Conservation (phyloP, 345 rosid genomes). For the Toxicodendron radicans region DNA sequence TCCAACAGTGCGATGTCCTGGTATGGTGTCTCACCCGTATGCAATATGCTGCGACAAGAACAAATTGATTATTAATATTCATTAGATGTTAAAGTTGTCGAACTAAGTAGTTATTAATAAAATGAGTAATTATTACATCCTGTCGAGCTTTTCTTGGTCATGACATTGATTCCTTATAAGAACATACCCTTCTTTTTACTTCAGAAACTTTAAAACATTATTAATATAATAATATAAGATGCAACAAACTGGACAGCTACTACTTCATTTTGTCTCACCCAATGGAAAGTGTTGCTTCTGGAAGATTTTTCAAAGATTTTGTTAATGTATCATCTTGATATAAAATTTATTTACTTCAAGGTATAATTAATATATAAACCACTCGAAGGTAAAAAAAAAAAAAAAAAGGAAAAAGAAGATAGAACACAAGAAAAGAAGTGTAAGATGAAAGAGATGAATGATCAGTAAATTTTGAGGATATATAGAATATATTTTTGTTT, state of each 20-base stretch:
- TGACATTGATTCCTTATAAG: background rate
- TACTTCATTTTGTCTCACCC: background rate
- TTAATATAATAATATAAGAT: background rate
- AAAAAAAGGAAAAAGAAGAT: too few species aligned
- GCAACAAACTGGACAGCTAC: background rate
- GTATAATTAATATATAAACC: too few species aligned
- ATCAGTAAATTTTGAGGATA: background rate
- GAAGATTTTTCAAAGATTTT: conserved; percentile 15
- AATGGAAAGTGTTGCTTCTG: conserved; percentile 9
- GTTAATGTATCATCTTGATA: background rate
- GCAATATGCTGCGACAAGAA: conserved; percentile 46
- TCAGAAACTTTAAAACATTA: background rate
- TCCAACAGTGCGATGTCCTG: conserved; percentile 69
- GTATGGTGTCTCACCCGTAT: conserved; percentile 47
- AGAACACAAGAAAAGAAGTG: background rate
- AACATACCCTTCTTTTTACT: background rate
- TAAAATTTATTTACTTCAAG: background rate
- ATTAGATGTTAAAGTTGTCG: background rate
- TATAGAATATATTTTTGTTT: background rate
- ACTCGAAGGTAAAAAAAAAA: too few species aligned
- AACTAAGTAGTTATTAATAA: background rate
- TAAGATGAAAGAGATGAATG: background rate
- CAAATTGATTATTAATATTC: background rate
- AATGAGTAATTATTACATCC: background rate
- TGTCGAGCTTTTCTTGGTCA: conserved; percentile 33